Conservation (phyloP, 768 basidiomycete species). For the Tylopilus felleus region DNA sequence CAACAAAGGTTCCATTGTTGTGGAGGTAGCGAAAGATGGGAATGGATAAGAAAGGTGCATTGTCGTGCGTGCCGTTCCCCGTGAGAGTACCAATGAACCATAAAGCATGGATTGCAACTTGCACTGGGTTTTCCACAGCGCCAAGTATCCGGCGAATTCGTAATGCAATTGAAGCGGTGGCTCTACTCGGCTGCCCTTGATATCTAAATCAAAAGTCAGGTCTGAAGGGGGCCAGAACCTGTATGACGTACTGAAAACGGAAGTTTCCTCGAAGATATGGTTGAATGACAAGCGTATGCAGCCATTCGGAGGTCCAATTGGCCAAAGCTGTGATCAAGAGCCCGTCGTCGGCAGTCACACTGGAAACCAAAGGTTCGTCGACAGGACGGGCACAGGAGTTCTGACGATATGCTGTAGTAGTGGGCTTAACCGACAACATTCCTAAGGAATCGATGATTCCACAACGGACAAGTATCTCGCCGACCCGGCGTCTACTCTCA, state of each 20-base stretch:
- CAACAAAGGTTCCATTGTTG: constrained; percentile 23
- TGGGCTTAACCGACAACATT: neutral
- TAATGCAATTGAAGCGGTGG: constrained; percentile 7
- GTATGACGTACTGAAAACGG: constrained; percentile 22
- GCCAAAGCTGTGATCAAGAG: constrained; percentile 13
- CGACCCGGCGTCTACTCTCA: constrained; percentile 17
- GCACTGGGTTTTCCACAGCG: constrained; percentile 25
- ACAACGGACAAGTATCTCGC: constrained; percentile 20
- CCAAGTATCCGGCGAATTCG: constrained; percentile 23
- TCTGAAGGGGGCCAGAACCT: neutral
- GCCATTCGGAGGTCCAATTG: constrained; percentile 27
- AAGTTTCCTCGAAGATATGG: constrained; percentile 17
- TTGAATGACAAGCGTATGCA: constrained; percentile 22
- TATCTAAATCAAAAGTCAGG: constrained; percentile 16
- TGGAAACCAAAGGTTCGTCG: neutral
- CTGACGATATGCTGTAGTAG: neutral
- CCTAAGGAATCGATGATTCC: constrained; percentile 14
- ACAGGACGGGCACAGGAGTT: neutral
- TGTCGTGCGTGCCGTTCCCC: constrained; percentile 9
- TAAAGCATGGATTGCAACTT: constrained; percentile 29
- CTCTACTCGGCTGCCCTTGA: constrained; percentile 6
- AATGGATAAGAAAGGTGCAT: constrained; percentile 26
- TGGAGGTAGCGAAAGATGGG: constrained; percentile 31
- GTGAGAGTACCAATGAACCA: constrained; percentile 33
- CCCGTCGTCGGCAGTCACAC: neutral